Base-by-base conservation (phyloP, 495 filamentous ascomycete species). In the Neurospora cerealis region DNA sequence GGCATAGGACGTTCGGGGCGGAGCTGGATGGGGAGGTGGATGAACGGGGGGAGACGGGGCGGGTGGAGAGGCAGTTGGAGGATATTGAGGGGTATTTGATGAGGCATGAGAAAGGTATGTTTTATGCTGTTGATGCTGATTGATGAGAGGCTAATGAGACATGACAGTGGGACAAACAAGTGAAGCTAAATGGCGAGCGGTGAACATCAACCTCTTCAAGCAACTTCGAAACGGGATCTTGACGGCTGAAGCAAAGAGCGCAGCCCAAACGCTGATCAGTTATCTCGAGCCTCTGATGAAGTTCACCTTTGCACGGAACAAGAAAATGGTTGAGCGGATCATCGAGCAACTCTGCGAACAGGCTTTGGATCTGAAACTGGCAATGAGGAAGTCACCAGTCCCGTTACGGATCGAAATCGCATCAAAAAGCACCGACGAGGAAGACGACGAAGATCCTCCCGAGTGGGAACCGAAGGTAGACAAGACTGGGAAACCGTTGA, bases 301-400 rank as follows among this genome's bases (percentile, higher is more conserved):
- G 5, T 70, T 48, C 32, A 24, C 54, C 1, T 70, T 48, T 15
- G 3, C 15, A 17, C 69, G 48, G 17, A 71, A 75, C 37, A 41
- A 41, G 3, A 48, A 71, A 21, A 54, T 54, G 37, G 72, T 72
- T 17, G 71, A 34, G 4, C 5, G 13, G 11, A 54, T 54, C 0
- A 72, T 74, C 21, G 62, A 38, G 7, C 6, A 28, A 13, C 72
- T 77, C 3, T 77, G 76, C 62, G 54, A 72, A 19, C n/a, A 72
- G 32, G 76, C 76, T 3, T 17, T 77, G 15, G 38, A 72, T 34
- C 39, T 77, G 9, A 77, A 77, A 21, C 38, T 77, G 10, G 72
- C 72, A 4, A 62, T 77, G 0, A n/a, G 76, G 7, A 62, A 60
- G 37, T 32, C 71, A 0, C 36, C 24, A 0, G 71, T 62, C 1